Base-by-base conservation (phyloP, 805 yeast genomes). In the Yarrowia keelungensis region DNA sequence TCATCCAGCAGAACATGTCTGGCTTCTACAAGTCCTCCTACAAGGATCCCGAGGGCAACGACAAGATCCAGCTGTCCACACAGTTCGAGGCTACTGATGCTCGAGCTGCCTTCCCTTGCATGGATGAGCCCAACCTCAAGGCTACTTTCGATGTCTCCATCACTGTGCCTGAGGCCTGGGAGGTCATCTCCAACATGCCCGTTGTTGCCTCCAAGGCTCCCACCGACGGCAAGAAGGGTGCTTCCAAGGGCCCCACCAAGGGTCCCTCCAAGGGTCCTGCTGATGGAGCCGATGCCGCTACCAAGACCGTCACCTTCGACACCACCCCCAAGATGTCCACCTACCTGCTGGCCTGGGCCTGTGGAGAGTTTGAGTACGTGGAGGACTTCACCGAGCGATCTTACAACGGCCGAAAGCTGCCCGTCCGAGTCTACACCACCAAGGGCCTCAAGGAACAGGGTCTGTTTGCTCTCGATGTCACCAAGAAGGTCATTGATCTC, bases 31-130 rank as follows among this genome's bases (percentile, higher is more conserved):
- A 90, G 74, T 88, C 92, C 19, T 80, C 86, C 50, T 89, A 89
- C 77, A 77, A 77, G 71, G 83, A 82, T 69, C 82, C 82, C 71
- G 82, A 83, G 70, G 83, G 88, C 71, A 90, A 91, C 26, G 81
- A 82, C 70, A 88, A 87, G 75, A 88, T 88, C 77, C 82, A 90
- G 84, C 91, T 92, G 53, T 88, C 93, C 56, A 89, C 96, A 54
- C 97, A 90, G 79, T 88, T 90, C 86, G 96, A 90, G 80, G 88
- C 96, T 32, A 89, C 94, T 22, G 95, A 90, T 76, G 91, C 94
- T 73, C 86, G 97, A 74, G 84, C 92, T 74, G 95, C 95, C 10
- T 90, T 90, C 83, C 97, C 97, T 42, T 89, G 90, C 75, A 89
- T 88, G 74, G 97, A 90, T 78, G 95, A 90, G 77, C 96, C 97